Conservation (phyloP, 169 alveolate species). For the Babesia ovata region DNA sequence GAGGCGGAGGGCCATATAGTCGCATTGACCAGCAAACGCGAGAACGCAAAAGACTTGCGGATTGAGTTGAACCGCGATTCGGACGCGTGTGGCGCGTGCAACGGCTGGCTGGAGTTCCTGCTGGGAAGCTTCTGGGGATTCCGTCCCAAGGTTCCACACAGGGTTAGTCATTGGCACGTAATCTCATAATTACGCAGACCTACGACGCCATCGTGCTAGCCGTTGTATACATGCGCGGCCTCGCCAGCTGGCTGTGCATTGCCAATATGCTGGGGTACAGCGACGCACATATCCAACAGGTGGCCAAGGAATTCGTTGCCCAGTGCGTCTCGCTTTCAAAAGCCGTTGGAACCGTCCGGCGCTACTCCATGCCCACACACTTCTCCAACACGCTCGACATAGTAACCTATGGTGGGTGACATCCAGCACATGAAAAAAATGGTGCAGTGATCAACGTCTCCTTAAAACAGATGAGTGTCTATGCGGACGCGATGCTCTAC, state of each 20-base stretch:
- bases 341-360: constrained; percentile 25
- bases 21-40: constrained; percentile 25
- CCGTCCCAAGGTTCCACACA: constrained; percentile 24
- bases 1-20: constrained; percentile 34
- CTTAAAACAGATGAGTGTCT: constrained; percentile 54
- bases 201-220: constrained; percentile 33
- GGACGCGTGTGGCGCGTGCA: constrained; percentile 9
- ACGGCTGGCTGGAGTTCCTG: constrained; percentile 14
- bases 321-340: constrained; percentile 47
- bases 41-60: constrained; percentile 8
- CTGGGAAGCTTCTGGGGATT: background rate
- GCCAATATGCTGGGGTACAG: constrained; percentile 64
- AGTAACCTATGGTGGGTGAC: constrained; percentile 25
- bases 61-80: constrained; percentile 22
- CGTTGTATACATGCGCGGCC: constrained; percentile 51
- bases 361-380: constrained; percentile 39
- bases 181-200: constrained; percentile 1
- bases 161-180: background rate
- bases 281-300: constrained; percentile 33
- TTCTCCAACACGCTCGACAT: constrained; percentile 44
- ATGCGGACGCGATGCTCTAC: constrained; percentile 56
- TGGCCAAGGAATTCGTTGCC: constrained; percentile 52
- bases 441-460: constrained; percentile 49
- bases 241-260: constrained; percentile 61
- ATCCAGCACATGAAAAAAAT: too few relatives aligned